Evolutionary conservation across 805 yeast genomes (phyloP).

Genomic region (Pichia scutulata): DNA sequence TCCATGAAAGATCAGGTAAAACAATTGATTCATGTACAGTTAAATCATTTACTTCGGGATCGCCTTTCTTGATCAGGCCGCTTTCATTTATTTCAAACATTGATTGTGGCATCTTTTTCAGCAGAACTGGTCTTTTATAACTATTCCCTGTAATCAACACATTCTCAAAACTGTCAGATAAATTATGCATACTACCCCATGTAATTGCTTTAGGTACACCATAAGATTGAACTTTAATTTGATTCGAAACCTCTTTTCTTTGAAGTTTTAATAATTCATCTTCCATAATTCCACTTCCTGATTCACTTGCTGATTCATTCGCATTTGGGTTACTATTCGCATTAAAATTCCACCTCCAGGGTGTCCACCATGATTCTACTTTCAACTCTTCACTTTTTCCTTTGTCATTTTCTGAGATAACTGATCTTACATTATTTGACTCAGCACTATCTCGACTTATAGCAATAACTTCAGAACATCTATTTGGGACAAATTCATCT

Average conservation of each 20-base stretch:
- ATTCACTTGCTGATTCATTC: constrained; percentile 1
- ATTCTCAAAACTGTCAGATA: constrained; percentile 14
- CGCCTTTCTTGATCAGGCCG: neutral
- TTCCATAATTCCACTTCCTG: constrained; percentile 2
- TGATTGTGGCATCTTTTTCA: constrained; percentile 22
- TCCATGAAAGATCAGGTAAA: constrained; percentile 21
- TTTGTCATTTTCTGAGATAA: neutral
- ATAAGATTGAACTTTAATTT: constrained; percentile 18
- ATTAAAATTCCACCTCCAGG: constrained; percentile 8
- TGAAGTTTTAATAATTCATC: constrained; percentile 17
- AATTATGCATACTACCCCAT: constrained; percentile 23
- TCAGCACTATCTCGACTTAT: neutral
- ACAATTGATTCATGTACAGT: constrained; percentile 15
- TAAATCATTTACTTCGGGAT: neutral
- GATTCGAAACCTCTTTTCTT: constrained; percentile 19
- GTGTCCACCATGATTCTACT: constrained; percentile 6
- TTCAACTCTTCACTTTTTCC: neutral
- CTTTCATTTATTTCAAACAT: constrained; percentile 25
- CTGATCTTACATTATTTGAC: neutral
- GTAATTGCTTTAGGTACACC: constrained; percentile 17
- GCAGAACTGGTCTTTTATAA: constrained; percentile 20
- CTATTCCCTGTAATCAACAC: constrained; percentile 27
- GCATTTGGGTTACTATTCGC: too few species aligned
- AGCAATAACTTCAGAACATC: neutral
- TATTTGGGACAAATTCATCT: neutral